Conservation (phyloP, 495 filamentous ascomycete genomes). For the Trichocladium antarcticum region DNA sequence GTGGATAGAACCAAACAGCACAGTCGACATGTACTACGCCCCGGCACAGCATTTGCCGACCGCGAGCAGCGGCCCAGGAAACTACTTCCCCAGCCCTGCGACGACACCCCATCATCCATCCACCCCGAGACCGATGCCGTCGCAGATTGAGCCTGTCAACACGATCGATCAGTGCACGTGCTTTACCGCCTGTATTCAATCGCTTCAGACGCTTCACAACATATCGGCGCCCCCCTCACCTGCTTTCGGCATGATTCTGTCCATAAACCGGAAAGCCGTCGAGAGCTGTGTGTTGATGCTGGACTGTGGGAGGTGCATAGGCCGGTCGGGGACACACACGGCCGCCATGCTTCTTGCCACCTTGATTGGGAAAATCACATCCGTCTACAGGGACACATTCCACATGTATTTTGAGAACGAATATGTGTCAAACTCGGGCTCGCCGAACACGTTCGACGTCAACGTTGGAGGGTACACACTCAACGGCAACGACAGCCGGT, state of each 20-base stretch:
- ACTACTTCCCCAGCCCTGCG: constrained; percentile 31
- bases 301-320: constrained; percentile 32
- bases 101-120: constrained; percentile 26
- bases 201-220: constrained; percentile 37
- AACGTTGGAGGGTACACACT: constrained; percentile 36
- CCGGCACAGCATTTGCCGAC: constrained; percentile 20
- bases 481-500: constrained; percentile 34
- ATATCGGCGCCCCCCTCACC: constrained; percentile 29
- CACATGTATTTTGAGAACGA: no score
- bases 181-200: constrained; percentile 37
- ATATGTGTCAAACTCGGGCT: no score
- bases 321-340: constrained; percentile 32
- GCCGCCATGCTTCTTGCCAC: constrained; percentile 39
- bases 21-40: constrained; percentile 21
- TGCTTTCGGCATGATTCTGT: constrained; percentile 36
- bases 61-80: constrained; percentile 23
- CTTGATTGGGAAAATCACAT: constrained; percentile 39
- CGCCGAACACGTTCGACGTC: not conserved
- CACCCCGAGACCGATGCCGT: constrained; percentile 23
- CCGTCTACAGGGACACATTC: not conserved
- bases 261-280: constrained; percentile 38
- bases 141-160: constrained; percentile 16
- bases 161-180: constrained; percentile 33
- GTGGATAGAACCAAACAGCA: constrained; percentile 13
- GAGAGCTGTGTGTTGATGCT: constrained; percentile 39